A percentile compares a stretch with the other conserved stretches of the same genome.
These are phyloP conservation scores for Sophora flavescens DNA, from an alignment of 306 rosid genomes.

Conservation along the genomic window DNA sequence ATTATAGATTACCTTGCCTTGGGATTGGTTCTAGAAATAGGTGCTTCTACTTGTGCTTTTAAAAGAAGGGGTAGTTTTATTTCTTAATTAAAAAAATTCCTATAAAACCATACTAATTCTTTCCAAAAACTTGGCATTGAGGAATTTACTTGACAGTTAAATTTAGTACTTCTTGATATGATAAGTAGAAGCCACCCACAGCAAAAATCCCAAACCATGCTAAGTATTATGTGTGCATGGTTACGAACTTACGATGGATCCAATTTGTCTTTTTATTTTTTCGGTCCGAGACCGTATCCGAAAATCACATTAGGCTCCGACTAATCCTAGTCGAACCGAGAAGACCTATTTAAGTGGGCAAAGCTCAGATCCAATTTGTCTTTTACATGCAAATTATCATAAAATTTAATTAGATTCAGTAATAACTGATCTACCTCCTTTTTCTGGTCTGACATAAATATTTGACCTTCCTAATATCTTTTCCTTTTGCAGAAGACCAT, in stretches of 20 bases:
- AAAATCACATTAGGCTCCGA: too few species aligned
- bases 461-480: slow-evolving; percentile 32
- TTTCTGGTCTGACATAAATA: slow-evolving; percentile 30
- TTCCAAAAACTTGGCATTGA: neutral
- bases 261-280: neutral
- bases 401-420: neutral
- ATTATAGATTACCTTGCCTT: neutral
- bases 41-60: slow-evolving; percentile 5
- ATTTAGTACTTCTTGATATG: slow-evolving; percentile 20
- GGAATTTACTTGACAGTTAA: slow-evolving; percentile 1
- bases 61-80: neutral
- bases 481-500: slow-evolving; percentile 54
- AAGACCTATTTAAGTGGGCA: too few species aligned
- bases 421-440: neutral
- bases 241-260: neutral
- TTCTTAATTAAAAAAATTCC: neutral
- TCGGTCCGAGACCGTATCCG: too few species aligned
- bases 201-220: slow-evolving; percentile 16
- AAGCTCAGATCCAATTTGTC: slow-evolving; percentile 17
- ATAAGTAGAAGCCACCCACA: slow-evolving; percentile 11
- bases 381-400: neutral
- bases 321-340: too few species aligned
- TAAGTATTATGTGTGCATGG: slow-evolving; percentile 3
- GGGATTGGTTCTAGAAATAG: slow-evolving; percentile 1
- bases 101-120: neutral